Conservation (phyloP, 2,329 filamentous ascomycete species). For the Aspergillus ochraceus region DNA sequence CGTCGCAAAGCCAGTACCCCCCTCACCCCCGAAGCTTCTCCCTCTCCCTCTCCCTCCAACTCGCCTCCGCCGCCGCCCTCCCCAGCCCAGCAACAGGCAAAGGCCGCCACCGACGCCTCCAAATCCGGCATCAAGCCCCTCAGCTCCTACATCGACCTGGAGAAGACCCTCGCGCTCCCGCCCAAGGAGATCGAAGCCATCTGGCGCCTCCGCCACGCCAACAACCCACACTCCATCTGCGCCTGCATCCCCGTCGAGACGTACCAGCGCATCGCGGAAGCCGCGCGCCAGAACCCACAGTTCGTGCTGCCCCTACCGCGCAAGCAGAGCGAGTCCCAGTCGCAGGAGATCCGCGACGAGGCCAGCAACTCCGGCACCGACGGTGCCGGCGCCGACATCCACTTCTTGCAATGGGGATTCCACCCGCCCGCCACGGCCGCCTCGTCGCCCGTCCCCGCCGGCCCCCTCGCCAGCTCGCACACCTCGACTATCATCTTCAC, state of each 20-base stretch:
- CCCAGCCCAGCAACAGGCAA: constrained; percentile 26
- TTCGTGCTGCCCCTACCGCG: constrained; percentile 84
- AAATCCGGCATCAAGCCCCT: constrained; percentile 62
- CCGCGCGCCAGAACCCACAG: constrained; percentile 74
- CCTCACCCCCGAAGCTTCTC: constrained; percentile 43
- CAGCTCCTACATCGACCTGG: constrained; percentile 71
- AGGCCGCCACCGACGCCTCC: constrained; percentile 44
- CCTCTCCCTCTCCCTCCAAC: constrained; percentile 36
- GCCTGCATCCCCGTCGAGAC: constrained; percentile 73
- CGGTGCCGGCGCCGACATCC: constrained; percentile 75
- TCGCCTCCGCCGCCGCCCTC: constrained; percentile 39
- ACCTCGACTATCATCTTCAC: constrained; percentile 86
- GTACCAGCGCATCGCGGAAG: constrained; percentile 70
- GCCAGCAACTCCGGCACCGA: constrained; percentile 60
- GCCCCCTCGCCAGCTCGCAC: constrained; percentile 49
- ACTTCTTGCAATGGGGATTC: constrained; percentile 96
- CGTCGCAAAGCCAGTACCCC: constrained; percentile 65
- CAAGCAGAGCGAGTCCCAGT: constrained; percentile 25
- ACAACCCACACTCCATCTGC: constrained; percentile 73
- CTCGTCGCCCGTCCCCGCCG: constrained; percentile 17
- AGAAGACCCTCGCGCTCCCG: constrained; percentile 72
- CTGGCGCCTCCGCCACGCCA: constrained; percentile 85
- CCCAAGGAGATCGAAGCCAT: constrained; percentile 79
- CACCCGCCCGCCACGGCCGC: constrained; percentile 53
- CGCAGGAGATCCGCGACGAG: constrained; percentile 27